Evolutionary conservation across 352 stramenopile species (phyloP), one percentile per base, ranked within the genome.

Genomic region (Phytophthora crassamura): DNA sequence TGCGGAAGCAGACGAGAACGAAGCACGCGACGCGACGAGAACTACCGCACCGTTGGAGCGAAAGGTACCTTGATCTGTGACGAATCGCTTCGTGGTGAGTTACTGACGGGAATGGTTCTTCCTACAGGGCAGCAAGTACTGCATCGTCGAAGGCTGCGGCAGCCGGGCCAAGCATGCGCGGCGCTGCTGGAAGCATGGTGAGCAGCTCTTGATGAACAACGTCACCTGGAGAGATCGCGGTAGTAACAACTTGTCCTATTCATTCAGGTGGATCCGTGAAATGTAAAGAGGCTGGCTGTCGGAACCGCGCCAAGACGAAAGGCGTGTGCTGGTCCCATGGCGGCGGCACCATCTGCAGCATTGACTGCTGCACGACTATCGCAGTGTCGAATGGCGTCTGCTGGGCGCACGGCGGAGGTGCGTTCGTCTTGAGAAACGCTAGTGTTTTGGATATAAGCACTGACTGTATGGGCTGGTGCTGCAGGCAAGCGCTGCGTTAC

Each of bases 401-500:
- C 28, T 77, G 69, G 69, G 69, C 69, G 1, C 69, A 77, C 16
- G 69, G 69, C 30, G 69, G 69, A 56, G 69, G 69, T 77, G 48
- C 9, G 52, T 40, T 6, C 3, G 34, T 5, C 3, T 14, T 25
- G 7, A 52, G 5, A 28, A 38, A 15, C 45, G 25, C 45, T 8
- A 22, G 28, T 2, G 22, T 28, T 28, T 7, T 22, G 3, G 14
- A 14, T 5, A 25, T 35, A 11, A 7, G 16, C 22, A 35, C 45
- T 38, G 14, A 52, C 25, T 22, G 14, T n/a, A 8, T 36, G 15
- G 35, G 18, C 10, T 35, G 25, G 12, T 4, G 3, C 38, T 16
- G 5, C 30, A 74, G 81, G 81, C 51, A 88, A 87, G 48, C 78
- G 81, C 48, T 78, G 66, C 34, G 52, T 77, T n/a, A 69, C 67